Base-by-base conservation (phyloP, 768 basidiomycete genomes). In the Amanita jacksonii region DNA sequence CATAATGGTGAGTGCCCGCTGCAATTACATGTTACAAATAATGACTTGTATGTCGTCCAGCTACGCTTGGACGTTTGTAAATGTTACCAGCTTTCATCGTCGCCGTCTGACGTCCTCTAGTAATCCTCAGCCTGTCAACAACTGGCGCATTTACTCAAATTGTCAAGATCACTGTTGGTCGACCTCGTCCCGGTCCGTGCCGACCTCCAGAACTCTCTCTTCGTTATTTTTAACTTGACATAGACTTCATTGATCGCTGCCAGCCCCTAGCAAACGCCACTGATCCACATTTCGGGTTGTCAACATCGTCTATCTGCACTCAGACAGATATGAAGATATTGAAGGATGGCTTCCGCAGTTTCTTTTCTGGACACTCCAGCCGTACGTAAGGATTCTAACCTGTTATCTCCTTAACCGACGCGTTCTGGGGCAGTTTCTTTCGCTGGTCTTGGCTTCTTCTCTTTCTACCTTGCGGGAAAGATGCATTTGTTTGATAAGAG, bases 351-450 rank as follows among this genome's bases (percentile, higher is more conserved):
- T 97, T 89, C 68, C 76, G 86, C 52, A 92, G 89, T 56, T 96
- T 97, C 61, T 85, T 84, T 10, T 89, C 86, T 43, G 93, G 93
- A 1, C 92, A 96, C 62, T 82, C 89, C 3, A 90, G 87, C 52
- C 49, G 90, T 92, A 62, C 39, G 83, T 12, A 28, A 28, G 7
- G 27, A n/a, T 28, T 18, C 8, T 8, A 15, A 28, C 20, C 22
- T 18, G 15, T 42, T 5, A 25, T 27, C 3, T n/a, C 33, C 5
- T 27, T 6, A 13, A 13, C 22, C 19, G 13, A 46, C 38, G 16
- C 18, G 32, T 13, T 16, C 41, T 47, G 27, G 34, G 34, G 8
- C 52, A 88, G 90, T 94, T 43, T 89, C 92, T 0, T 97, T 94
- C 58, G 88, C 91, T 5, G 94, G 94, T 1, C 70, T 99, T 6